phyloP scores from a whole-genome alignment of 768 basidiomycete species.

The Mycena haematopus region DNA sequence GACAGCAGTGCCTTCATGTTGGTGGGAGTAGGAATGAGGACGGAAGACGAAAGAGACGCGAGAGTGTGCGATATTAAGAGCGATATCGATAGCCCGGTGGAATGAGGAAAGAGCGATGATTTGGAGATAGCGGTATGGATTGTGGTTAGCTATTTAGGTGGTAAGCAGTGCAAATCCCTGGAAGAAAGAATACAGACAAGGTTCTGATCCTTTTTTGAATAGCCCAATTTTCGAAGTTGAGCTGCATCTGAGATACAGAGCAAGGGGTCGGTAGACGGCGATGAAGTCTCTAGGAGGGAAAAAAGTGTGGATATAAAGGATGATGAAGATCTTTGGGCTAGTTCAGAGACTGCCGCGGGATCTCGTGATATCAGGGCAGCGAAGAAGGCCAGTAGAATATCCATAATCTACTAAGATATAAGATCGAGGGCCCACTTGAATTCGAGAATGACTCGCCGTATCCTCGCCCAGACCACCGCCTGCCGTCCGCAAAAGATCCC shows the following conservation, averaged over 20 bases:
- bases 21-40: conserved; percentile 38
- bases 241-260: conserved; percentile 47
- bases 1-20: conserved; percentile 25
- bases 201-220: conserved; percentile 63
- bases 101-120: conserved; percentile 42
- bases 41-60: conserved; percentile 52
- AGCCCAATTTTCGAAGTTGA: conserved; percentile 57
- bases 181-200: conserved; percentile 48
- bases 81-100: conserved; percentile 56
- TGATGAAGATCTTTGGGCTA: conserved; percentile 47
- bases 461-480: conserved; percentile 70
- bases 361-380: conserved; percentile 69
- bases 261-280: conserved; percentile 55
- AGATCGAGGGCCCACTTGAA: background rate
- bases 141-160: conserved; percentile 41
- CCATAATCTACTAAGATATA: conserved; percentile 56
- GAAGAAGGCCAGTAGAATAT: conserved; percentile 67
- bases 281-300: conserved; percentile 43
- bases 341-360: conserved; percentile 56
- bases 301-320: conserved; percentile 44
- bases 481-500: conserved; percentile 66
- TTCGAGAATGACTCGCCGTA: conserved; percentile 36
- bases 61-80: conserved; percentile 61
- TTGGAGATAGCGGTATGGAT: conserved; percentile 43
- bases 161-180: background rate